phyloP scores from a whole-genome alignment of 257 asterid species.

The Solanum phureja region DNA sequence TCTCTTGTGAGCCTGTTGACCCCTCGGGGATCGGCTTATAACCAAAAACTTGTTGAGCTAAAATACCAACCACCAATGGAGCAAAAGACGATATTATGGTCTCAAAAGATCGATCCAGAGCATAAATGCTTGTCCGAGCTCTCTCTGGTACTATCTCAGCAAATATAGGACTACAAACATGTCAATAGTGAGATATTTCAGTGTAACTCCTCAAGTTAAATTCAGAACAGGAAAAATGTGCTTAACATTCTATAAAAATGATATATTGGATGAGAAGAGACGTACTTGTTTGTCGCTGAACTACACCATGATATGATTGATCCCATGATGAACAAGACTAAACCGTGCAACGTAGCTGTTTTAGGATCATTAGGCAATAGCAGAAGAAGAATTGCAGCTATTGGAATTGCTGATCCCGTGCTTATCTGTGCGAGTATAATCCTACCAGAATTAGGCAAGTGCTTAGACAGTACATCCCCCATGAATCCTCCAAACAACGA shows the following conservation, averaged over 20 bases:
- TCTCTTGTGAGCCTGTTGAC: background rate
- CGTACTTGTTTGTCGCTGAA: conserved; percentile 86
- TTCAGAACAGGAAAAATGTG: background rate
- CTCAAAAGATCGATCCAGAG: conserved; percentile 24
- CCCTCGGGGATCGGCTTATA: conserved; percentile 40
- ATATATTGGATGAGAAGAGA: background rate
- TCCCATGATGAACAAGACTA: conserved; percentile 66
- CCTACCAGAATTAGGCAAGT: conserved; percentile 72
- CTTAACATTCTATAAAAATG: background rate
- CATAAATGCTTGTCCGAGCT: conserved; percentile 8
- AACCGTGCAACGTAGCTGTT: conserved; percentile 39
- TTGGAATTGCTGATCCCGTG: conserved; percentile 69
- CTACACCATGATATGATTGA: conserved; percentile 65
- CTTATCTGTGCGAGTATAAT: conserved; percentile 72
- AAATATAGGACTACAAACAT: conserved; percentile 2
- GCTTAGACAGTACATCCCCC: conserved; percentile 61
- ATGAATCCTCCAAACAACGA: conserved; percentile 72
- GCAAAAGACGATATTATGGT: conserved; percentile 75
- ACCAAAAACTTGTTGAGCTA: conserved; percentile 68
- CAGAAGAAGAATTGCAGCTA: conserved; percentile 64
- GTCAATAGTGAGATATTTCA: background rate
- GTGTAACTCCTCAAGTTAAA: background rate
- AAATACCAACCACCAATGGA: conserved; percentile 49
- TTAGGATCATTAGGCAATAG: conserved; percentile 72
- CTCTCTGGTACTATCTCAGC: conserved; percentile 10